Evolutionary conservation across 768 basidiomycete species (phyloP).

Genomic region (Tricholoma furcatifolium): DNA sequence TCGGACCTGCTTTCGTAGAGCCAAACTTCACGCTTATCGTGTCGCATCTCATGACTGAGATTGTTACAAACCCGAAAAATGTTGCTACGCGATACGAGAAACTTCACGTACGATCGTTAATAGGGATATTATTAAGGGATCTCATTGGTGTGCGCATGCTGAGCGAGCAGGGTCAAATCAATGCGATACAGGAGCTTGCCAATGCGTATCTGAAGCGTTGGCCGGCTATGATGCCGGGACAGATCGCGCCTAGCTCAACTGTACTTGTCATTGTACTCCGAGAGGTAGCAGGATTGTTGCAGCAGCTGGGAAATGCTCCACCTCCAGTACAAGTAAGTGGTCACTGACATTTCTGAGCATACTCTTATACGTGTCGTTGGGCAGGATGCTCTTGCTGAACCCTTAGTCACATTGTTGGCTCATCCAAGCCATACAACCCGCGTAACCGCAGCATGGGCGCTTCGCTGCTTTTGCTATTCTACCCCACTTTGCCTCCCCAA

Average conservation of each 20-base stretch:
- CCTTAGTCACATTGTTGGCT: slow-evolving; percentile 77
- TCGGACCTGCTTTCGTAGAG: slow-evolving; percentile 82
- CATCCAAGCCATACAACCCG: slow-evolving; percentile 91
- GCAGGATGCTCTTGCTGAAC: slow-evolving; percentile 85
- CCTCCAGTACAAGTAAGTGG: slow-evolving; percentile 73
- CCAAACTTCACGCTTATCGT: slow-evolving; percentile 78
- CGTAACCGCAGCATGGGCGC: slow-evolving; percentile 81
- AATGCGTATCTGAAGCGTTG: slow-evolving; percentile 83
- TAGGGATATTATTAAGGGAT: slow-evolving; percentile 78
- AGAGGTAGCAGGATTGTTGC: slow-evolving; percentile 83
- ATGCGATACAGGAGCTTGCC: slow-evolving; percentile 84
- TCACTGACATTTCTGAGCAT: neutral
- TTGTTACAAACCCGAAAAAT: slow-evolving; percentile 62
- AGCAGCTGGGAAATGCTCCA: slow-evolving; percentile 90
- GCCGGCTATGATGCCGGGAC: slow-evolving; percentile 91
- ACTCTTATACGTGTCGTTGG: neutral
- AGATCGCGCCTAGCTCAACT: slow-evolving; percentile 61
- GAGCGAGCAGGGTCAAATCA: slow-evolving; percentile 92
- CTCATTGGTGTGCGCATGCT: slow-evolving; percentile 87
- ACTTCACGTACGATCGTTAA: slow-evolving; percentile 67
- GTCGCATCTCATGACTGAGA: slow-evolving; percentile 74
- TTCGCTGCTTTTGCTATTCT: slow-evolving; percentile 88
- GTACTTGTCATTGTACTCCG: slow-evolving; percentile 74
- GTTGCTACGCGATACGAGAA: slow-evolving; percentile 67
- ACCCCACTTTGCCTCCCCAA: slow-evolving; percentile 85